Conservation (phyloP, 1,284 basidiomycete genomes). For the Cutaneotrichosporon cutaneum region DNA sequence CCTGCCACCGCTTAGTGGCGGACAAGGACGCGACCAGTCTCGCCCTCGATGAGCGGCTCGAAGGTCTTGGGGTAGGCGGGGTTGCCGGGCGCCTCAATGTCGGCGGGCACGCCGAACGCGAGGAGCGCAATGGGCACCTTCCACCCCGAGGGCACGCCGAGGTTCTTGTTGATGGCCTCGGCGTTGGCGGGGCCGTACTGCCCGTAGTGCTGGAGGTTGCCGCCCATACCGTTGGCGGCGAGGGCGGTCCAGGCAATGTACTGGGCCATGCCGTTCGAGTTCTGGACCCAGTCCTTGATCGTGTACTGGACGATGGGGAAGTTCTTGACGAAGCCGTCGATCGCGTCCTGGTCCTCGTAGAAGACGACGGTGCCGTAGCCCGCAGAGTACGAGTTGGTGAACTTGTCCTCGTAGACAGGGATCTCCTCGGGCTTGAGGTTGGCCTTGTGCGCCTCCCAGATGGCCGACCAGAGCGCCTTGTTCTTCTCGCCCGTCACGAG, state of each 20-base stretch:
- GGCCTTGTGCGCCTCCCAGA: conserved; percentile 31
- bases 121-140: conserved; percentile 44
- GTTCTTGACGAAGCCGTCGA: conserved; percentile 50
- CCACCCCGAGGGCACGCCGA: conserved; percentile 46
- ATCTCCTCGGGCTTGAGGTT: conserved; percentile 17
- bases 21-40: conserved; percentile 8
- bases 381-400: conserved; percentile 46
- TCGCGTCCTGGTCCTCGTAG: conserved; percentile 54
- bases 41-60: conserved; percentile 11
- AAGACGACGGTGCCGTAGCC: conserved; percentile 57
- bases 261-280: conserved; percentile 43
- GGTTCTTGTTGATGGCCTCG: conserved; percentile 37
- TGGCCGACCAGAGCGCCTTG: conserved; percentile 53
- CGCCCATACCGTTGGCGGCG: conserved; percentile 50
- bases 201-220: conserved; percentile 45
- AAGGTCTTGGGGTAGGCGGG: conserved; percentile 36
- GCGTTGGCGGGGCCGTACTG: conserved; percentile 25
- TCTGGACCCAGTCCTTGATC: conserved; percentile 19
- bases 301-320: conserved; percentile 43
- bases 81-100: conserved; percentile 15
- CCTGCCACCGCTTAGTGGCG: not conserved
- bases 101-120: conserved; percentile 46
- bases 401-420: conserved; percentile 28
- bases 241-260: conserved; percentile 51
- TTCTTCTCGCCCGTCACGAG: conserved; percentile 54